A percentile compares a stretch with the other conserved stretches of the same genome.
Evolutionary conservation across 73 alveolate species (phyloP).

Genomic region (Symbiodinium pilosum): DNA sequence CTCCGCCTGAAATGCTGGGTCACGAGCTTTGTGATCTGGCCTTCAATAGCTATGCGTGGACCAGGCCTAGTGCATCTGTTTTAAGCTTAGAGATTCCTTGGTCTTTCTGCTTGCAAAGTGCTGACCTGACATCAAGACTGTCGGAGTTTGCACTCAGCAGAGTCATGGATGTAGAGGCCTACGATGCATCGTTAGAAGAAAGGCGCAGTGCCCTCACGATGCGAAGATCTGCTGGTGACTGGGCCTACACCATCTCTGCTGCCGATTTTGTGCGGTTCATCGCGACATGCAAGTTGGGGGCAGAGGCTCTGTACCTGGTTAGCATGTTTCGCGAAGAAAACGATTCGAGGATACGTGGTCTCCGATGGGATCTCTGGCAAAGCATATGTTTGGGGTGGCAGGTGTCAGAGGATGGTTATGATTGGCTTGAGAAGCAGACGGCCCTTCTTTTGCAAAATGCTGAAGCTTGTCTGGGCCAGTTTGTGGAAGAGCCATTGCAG

Average conservation of each 20-base stretch:
- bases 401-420: conserved; percentile 2
- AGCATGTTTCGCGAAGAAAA: background rate
- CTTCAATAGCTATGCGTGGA: conserved; percentile 86
- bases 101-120: background rate
- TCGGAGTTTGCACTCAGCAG: background rate
- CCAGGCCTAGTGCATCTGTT: background rate
- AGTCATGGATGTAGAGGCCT: background rate
- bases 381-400: conserved; percentile 15
- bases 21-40: conserved; percentile 53
- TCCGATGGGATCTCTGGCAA: background rate
- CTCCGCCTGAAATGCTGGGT: background rate
- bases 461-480: background rate
- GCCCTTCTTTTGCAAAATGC: conserved; percentile 36
- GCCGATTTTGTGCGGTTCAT: conserved; percentile 63
- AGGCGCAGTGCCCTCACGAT: conserved; percentile 22
- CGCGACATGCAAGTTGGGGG: background rate
- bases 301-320: conserved; percentile 17
- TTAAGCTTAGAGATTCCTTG: background rate
- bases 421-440: conserved; percentile 48
- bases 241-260: conserved; percentile 64
- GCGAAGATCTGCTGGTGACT: conserved; percentile 56
- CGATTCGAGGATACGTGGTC: background rate
- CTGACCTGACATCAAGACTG: background rate
- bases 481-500: background rate
- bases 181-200: conserved; percentile 38